These are phyloP conservation scores for Rhizoclosmatium sp. DNA, from an alignment of 192 early-diverging fungal genomes.

Conservation along the genomic window DNA sequence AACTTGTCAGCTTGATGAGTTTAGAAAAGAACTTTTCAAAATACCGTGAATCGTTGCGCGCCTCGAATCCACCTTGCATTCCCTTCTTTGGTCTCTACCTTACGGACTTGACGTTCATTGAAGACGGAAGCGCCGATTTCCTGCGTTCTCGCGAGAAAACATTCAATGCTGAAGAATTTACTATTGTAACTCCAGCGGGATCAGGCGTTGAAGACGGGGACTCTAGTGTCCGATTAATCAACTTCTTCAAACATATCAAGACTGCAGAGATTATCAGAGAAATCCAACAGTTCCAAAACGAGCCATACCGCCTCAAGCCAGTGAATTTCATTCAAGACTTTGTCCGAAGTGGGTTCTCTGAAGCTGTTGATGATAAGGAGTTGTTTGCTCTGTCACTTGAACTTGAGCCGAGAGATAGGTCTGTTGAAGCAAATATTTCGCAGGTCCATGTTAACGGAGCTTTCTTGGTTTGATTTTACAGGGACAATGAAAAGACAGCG, in stretches of 20 bases:
- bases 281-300: slow-evolving; percentile 84
- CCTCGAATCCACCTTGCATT: slow-evolving; percentile 65
- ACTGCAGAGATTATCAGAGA: slow-evolving; percentile 84
- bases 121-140: slow-evolving; percentile 65
- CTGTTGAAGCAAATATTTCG: neutral
- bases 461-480: neutral
- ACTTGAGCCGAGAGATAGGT: slow-evolving; percentile 77
- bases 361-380: slow-evolving; percentile 72
- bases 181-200: neutral
- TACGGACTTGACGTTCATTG: slow-evolving; percentile 86
- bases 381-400: slow-evolving; percentile 80
- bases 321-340: slow-evolving; percentile 83
- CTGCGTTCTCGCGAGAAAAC: slow-evolving; percentile 39
- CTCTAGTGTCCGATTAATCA: slow-evolving; percentile 66
- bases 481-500: neutral
- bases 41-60: slow-evolving; percentile 80
- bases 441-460: neutral
- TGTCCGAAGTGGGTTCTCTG: slow-evolving; percentile 18
- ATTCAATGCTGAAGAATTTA: slow-evolving; percentile 36
- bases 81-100: slow-evolving; percentile 82
- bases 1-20: slow-evolving; percentile 76
- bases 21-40: slow-evolving; percentile 79
- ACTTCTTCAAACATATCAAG: slow-evolving; percentile 87
- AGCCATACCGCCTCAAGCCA: slow-evolving; percentile 75
- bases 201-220: slow-evolving; percentile 44